phyloP scores from a whole-genome alignment of 805 yeast species.

The Zygosaccharomyces bailii region DNA sequence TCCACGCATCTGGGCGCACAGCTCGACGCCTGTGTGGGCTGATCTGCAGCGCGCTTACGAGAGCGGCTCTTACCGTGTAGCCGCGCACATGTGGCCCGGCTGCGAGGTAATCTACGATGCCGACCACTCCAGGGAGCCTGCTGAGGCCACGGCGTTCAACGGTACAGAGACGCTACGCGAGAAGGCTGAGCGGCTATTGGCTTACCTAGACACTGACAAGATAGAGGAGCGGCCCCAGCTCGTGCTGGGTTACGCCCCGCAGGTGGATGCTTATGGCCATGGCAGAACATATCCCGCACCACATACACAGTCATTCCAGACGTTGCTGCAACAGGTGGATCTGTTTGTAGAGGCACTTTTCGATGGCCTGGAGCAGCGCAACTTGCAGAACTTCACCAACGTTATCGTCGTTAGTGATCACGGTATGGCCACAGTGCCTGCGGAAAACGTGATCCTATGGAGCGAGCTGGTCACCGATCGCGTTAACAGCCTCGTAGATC shows the following conservation, averaged over 20 bases:
- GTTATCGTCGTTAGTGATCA: conserved; percentile 82
- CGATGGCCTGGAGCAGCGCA: conserved; percentile 48
- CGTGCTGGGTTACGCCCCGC: conserved; percentile 73
- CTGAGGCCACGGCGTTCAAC: conserved; percentile 55
- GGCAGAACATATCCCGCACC: conserved; percentile 55
- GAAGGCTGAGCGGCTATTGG: conserved; percentile 56
- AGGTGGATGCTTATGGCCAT: conserved; percentile 78
- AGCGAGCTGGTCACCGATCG: conserved; percentile 64
- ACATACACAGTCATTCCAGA: conserved; percentile 7
- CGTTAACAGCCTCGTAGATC: conserved; percentile 8
- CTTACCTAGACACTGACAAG: conserved; percentile 58
- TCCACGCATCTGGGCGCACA: conserved; percentile 68
- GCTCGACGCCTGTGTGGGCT: conserved; percentile 83
- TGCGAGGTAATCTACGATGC: conserved; percentile 52
- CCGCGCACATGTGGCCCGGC: conserved; percentile 96
- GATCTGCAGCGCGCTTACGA: conserved; percentile 65
- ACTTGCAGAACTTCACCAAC: conserved; percentile 64
- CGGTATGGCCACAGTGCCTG: conserved; percentile 86
- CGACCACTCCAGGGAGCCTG: not conserved
- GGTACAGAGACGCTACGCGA: conserved; percentile 50
- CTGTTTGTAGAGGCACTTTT: conserved; percentile 50
- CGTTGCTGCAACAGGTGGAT: conserved; percentile 56
- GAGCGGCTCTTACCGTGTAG: conserved; percentile 17
- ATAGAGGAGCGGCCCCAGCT: conserved; percentile 65
- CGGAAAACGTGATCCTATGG: conserved; percentile 54